Evolutionary conservation across 352 stramenopile species (phyloP).

Genomic region (Stramenopiles sp.): DNA sequence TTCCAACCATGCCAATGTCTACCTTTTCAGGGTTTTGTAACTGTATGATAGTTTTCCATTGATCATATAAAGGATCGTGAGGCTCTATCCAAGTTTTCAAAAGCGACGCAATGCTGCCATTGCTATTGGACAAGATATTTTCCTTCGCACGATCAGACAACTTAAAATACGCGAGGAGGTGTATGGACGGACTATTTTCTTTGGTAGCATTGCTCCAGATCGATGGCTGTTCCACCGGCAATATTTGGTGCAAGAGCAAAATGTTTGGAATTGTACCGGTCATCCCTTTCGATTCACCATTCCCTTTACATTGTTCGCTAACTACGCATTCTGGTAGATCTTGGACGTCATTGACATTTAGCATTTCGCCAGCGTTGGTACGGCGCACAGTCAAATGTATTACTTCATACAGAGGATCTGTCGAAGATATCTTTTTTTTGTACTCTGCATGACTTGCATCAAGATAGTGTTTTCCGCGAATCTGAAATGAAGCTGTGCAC

Average conservation of each 20-base stretch:
- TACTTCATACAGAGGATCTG: not conserved
- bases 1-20: not conserved
- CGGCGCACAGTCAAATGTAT: not conserved
- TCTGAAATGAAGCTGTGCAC: not conserved
- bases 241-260: not conserved
- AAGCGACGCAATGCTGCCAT: not conserved
- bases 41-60: not conserved
- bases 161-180: not conserved
- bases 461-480: not conserved
- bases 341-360: not conserved
- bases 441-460: not conserved
- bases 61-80: not conserved
- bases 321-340: not conserved
- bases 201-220: not conserved
- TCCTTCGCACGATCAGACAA: not conserved
- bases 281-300: not conserved
- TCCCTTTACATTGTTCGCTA: not conserved
- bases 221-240: not conserved
- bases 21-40: not conserved
- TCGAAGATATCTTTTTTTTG: not conserved
- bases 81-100: not conserved
- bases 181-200: not conserved
- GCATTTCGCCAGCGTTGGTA: not conserved
- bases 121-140: not conserved
- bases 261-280: not conserved